Evolutionary conservation across 805 yeast species (phyloP).

Genomic region (Wickerhamomyces strasburgensis): DNA sequence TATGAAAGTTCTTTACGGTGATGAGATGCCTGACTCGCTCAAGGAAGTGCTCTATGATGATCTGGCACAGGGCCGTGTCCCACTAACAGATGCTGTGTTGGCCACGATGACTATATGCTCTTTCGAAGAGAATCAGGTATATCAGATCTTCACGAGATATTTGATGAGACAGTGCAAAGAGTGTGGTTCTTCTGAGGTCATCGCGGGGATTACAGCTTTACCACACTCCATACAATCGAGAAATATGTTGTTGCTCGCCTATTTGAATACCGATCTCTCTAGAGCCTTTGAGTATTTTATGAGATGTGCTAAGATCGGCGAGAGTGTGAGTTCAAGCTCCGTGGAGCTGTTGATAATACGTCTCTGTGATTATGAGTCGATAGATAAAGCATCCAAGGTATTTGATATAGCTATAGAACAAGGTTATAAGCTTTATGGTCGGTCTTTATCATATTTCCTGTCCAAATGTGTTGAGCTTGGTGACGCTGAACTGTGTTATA

Average conservation of each 20-base stretch:
- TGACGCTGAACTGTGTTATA: conserved; percentile 1
- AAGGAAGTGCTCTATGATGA: too few species aligned
- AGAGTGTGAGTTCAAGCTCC: conserved; percentile 1
- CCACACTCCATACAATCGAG: conserved; percentile 1
- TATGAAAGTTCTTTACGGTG: too few species aligned
- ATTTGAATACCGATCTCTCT: conserved; percentile 3
- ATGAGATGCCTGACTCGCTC: too few species aligned
- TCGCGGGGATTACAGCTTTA: too few species aligned
- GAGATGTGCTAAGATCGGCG: background rate
- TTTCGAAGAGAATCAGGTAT: background rate
- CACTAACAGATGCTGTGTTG: background rate
- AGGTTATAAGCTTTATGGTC: conserved; percentile 11
- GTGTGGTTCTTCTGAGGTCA: too few species aligned
- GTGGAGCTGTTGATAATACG: conserved; percentile 16
- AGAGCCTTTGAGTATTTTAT: conserved; percentile 8
- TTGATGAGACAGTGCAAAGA: conserved; percentile 1
- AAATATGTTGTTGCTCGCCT: conserved; percentile 7
- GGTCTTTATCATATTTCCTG: conserved; percentile 11
- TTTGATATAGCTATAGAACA: conserved; percentile 2
- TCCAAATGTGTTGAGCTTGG: conserved; percentile 9
- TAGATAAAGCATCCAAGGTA: conserved; percentile 7
- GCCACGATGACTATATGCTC: conserved; percentile 1
- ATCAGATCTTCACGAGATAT: conserved; percentile 3
- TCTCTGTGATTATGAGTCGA: conserved; percentile 4
- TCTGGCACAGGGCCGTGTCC: conserved; percentile 11